A percentile compares a stretch with the other conserved stretches of the same genome.
Evolutionary conservation across 768 basidiomycete species (phyloP).

Genomic region (Calvatia gigantea): DNA sequence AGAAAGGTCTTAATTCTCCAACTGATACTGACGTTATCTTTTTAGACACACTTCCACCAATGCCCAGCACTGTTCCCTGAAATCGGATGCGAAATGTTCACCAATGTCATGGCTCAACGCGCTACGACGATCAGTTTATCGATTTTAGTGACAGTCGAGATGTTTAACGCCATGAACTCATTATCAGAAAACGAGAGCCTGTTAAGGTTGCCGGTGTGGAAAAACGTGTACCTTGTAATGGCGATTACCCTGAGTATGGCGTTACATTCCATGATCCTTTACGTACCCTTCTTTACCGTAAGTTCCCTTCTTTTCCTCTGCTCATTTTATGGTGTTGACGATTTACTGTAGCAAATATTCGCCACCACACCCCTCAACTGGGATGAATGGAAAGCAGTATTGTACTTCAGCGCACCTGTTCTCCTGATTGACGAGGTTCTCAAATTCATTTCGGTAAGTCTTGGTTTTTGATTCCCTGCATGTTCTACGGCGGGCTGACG

Average conservation of each 20-base stretch:
- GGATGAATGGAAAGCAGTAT: conserved; percentile 92
- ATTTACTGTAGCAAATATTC: conserved; percentile 63
- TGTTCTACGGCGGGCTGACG: neutral
- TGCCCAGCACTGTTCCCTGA: conserved; percentile 80
- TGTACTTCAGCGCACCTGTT: conserved; percentile 85
- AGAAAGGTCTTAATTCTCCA: neutral
- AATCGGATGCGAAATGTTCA: conserved; percentile 96
- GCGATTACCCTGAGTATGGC: conserved; percentile 91
- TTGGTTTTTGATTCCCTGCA: neutral
- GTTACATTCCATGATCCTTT: conserved; percentile 91
- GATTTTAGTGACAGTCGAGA: conserved; percentile 92
- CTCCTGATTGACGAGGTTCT: conserved; percentile 86
- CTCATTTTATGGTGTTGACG: conserved; percentile 5
- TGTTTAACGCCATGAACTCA: conserved; percentile 99
- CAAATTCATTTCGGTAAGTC: conserved; percentile 75
- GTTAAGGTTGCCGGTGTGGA: conserved; percentile 86
- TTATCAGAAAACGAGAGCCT: conserved; percentile 96
- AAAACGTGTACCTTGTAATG: conserved; percentile 87
- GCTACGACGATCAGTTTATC: conserved; percentile 97
- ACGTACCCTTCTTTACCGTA: conserved; percentile 95
- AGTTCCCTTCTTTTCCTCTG: conserved; percentile 17
- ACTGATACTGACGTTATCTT: neutral
- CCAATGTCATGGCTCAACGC: conserved; percentile 75
- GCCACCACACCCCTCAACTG: conserved; percentile 93
- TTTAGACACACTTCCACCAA: conserved; percentile 93